A percentile compares a stretch with the other conserved stretches of the same genome.
phyloP scores from a whole-genome alignment of 148 eudicot species.

The Fagopyrum tataricum region DNA sequence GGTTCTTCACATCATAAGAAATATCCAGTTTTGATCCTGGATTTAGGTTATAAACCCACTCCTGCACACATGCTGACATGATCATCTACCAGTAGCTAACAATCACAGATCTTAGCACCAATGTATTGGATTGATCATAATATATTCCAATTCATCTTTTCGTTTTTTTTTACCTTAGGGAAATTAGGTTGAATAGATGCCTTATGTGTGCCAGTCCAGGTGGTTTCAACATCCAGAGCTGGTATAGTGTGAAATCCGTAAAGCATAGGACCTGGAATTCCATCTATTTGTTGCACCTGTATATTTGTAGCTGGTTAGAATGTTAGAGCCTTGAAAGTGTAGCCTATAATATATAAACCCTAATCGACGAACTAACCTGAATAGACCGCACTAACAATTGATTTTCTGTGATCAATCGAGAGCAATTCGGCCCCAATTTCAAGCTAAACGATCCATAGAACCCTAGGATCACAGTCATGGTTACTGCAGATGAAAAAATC shows the following conservation, averaged over 20 bases:
- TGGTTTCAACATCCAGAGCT: conserved; percentile 41
- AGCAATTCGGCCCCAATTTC: conserved; percentile 45
- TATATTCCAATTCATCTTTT: neutral
- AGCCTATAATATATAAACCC: neutral
- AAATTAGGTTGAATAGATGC: conserved; percentile 25
- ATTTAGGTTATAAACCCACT: conserved; percentile 49
- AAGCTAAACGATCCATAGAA: conserved; percentile 41
- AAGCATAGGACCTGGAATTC: conserved; percentile 36
- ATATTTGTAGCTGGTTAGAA: neutral
- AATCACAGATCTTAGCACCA: neutral
- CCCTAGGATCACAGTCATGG: conserved; percentile 43
- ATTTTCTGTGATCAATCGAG: conserved; percentile 30
- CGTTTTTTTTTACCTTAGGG: conserved; percentile 28
- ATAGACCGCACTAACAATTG: conserved; percentile 43
- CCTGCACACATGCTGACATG: conserved; percentile 26
- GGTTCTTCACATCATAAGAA: conserved; percentile 34
- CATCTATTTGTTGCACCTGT: conserved; percentile 41
- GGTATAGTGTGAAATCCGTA: conserved; percentile 61
- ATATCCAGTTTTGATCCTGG: conserved; percentile 39
- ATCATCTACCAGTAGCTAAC: neutral
- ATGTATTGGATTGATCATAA: neutral
- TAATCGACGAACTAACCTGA: conserved; percentile 29
- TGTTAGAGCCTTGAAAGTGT: neutral
- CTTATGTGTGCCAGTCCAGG: conserved; percentile 38
- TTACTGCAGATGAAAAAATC: conserved; percentile 30